Percentiles rank a stretch among this genome's conserved stretches.
phyloP scores from a whole-genome alignment of 768 basidiomycete genomes.

The Chalciporus piperatus region DNA sequence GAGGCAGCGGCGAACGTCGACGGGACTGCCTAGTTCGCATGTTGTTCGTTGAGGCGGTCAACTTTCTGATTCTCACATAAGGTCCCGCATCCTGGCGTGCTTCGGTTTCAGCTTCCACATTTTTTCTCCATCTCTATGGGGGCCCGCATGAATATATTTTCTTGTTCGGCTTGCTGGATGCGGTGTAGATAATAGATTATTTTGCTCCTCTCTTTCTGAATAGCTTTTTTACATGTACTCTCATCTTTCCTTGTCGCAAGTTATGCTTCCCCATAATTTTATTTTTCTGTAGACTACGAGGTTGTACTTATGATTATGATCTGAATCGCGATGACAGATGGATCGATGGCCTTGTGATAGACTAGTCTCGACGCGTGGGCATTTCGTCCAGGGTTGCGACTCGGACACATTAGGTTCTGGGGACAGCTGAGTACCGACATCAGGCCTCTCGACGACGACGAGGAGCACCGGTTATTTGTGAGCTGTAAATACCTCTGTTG shows the following conservation, averaged over 20 bases:
- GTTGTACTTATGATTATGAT: constrained; percentile 21
- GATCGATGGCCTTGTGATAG: neutral
- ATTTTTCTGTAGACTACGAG: constrained; percentile 32
- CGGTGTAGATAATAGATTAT: constrained; percentile 37
- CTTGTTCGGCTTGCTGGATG: constrained; percentile 34
- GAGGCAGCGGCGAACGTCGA: constrained; percentile 77
- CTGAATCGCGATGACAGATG: neutral
- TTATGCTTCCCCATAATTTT: constrained; percentile 33
- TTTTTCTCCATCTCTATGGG: constrained; percentile 13
- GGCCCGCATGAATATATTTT: constrained; percentile 30
- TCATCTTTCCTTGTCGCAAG: constrained; percentile 13
- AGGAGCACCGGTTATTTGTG: neutral
- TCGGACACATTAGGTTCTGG: constrained; percentile 3
- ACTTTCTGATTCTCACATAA: constrained; percentile 12
- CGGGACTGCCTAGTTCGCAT: constrained; percentile 43
- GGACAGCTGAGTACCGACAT: too few species aligned
- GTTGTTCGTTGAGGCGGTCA: constrained; percentile 31
- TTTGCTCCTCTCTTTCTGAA: constrained; percentile 13
- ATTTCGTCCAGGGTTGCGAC: constrained; percentile 21
- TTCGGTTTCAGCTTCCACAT: constrained; percentile 8
- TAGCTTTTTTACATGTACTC: constrained; percentile 20
- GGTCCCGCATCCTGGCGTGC: neutral
- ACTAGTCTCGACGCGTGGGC: constrained; percentile 13
- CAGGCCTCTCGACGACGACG: constrained; percentile 14
- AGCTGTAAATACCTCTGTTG: neutral